These are phyloP conservation scores for Draba incana DNA, from an alignment of 345 rosid species.

Conservation along the genomic window DNA sequence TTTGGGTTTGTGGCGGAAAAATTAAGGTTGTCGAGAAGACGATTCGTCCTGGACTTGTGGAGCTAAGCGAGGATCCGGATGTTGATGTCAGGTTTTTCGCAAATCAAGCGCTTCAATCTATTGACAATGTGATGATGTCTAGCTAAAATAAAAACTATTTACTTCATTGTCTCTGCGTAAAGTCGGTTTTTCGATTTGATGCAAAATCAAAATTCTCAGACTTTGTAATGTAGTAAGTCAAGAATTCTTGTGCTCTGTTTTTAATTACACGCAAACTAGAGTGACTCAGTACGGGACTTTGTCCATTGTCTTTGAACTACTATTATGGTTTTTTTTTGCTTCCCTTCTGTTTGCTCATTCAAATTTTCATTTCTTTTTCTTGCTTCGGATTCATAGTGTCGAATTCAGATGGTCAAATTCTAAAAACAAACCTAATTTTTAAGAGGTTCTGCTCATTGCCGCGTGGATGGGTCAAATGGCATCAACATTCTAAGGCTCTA, in stretches of 20 bases:
- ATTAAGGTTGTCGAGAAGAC: constrained; percentile 79
- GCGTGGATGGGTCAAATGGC: constrained; percentile 25
- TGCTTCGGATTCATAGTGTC: neutral
- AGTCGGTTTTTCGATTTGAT: constrained; percentile 23
- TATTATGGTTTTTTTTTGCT: neutral
- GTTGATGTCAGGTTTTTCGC: constrained; percentile 93
- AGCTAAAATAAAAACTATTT: constrained; percentile 40
- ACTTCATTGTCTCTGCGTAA: constrained; percentile 14
- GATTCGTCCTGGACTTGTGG: constrained; percentile 83
- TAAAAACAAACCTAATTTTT: neutral
- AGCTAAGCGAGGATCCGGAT: constrained; percentile 92
- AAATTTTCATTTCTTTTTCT: neutral
- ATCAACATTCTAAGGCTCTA: neutral
- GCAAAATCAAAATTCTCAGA: neutral
- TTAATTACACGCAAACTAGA: constrained; percentile 22
- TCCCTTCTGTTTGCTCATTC: neutral
- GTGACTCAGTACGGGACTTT: neutral
- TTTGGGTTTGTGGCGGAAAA: neutral
- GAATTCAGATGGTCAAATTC: neutral
- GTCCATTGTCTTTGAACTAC: constrained; percentile 9
- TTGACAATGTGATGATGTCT: constrained; percentile 82
- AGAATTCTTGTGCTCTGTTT: constrained; percentile 26
- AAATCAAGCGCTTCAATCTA: constrained; percentile 79
- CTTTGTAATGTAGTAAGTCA: constrained; percentile 33
- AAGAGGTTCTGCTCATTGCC: constrained; percentile 20